Conservation (phyloP, 2,329 filamentous ascomycete genomes). For the Paecilomyces variotii region DNA sequence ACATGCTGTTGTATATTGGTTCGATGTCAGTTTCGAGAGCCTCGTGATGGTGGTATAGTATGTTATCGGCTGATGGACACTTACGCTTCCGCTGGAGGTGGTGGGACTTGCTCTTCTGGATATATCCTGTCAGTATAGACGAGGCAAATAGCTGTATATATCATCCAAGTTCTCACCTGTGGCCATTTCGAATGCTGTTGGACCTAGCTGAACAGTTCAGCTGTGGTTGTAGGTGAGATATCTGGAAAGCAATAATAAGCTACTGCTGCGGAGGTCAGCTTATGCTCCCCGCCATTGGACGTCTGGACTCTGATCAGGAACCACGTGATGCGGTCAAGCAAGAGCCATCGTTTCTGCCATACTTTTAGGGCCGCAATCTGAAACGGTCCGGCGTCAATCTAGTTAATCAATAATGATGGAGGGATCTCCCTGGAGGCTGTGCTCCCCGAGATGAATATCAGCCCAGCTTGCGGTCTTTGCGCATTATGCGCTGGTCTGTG, state of each 20-base stretch:
- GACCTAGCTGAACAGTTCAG: not conserved
- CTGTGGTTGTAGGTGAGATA: not conserved
- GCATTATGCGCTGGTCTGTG: not conserved
- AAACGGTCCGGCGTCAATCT: slow-evolving; percentile 1
- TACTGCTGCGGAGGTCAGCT: not conserved
- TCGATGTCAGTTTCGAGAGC: slow-evolving; percentile 3
- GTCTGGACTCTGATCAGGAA: not conserved
- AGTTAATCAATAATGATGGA: not conserved
- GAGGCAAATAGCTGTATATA: not conserved
- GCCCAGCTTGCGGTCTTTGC: not conserved
- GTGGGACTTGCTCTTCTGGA: slow-evolving; percentile 18
- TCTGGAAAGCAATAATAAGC: not conserved
- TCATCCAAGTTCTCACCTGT: not conserved
- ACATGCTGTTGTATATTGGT: slow-evolving; percentile 33
- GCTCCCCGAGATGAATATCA: not conserved
- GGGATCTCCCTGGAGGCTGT: not conserved
- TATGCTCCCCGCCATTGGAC: not conserved
- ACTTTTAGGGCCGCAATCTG: slow-evolving; percentile 1
- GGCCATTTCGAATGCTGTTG: not conserved
- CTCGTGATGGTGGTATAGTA: slow-evolving; percentile 23
- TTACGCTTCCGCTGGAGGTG: slow-evolving; percentile 27
- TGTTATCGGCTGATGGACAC: slow-evolving; percentile 8
- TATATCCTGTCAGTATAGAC: slow-evolving; percentile 4
- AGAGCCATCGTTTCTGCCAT: not conserved
- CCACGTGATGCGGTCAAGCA: not conserved